Evolutionary conservation across 225 moss, liverwort and hornwort species (phyloP).

Genomic region (Marchantia polymorpha): DNA sequence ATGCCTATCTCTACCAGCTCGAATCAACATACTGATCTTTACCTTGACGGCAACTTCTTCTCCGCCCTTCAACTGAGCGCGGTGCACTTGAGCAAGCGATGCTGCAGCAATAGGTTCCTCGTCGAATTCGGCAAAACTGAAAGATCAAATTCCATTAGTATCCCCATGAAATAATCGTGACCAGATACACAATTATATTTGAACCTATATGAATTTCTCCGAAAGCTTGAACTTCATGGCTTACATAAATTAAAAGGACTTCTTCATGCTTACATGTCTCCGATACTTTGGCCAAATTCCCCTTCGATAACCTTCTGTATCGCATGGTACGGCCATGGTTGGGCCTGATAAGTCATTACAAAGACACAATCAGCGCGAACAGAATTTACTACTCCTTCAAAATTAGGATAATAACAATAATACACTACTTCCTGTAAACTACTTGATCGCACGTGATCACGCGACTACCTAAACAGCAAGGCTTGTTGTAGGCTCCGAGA

Average conservation of each 20-base stretch:
- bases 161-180: neutral
- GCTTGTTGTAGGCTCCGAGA: no score
- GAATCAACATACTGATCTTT: slow-evolving; percentile 11
- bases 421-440: no score
- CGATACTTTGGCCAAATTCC: slow-evolving; percentile 70
- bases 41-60: slow-evolving; percentile 91
- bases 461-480: no score
- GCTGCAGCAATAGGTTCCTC: slow-evolving; percentile 93
- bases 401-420: neutral
- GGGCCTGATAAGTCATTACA: slow-evolving; percentile 54
- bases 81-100: slow-evolving; percentile 96
- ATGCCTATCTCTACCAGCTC: neutral
- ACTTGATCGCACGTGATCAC: no score
- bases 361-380: neutral
- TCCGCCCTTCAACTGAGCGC: slow-evolving; percentile 56
- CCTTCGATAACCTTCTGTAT: slow-evolving; percentile 68
- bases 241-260: no score
- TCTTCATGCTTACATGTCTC: slow-evolving; percentile 76
- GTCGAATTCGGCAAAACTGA: slow-evolving; percentile 71
- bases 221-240: neutral
- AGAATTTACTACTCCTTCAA: neutral
- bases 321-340: slow-evolving; percentile 61
- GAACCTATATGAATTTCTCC: neutral
- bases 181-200: no score
- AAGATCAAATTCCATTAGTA: neutral